Evolutionary conservation across 148 eudicot species (phyloP).

Genomic region (Silene latifolia): DNA sequence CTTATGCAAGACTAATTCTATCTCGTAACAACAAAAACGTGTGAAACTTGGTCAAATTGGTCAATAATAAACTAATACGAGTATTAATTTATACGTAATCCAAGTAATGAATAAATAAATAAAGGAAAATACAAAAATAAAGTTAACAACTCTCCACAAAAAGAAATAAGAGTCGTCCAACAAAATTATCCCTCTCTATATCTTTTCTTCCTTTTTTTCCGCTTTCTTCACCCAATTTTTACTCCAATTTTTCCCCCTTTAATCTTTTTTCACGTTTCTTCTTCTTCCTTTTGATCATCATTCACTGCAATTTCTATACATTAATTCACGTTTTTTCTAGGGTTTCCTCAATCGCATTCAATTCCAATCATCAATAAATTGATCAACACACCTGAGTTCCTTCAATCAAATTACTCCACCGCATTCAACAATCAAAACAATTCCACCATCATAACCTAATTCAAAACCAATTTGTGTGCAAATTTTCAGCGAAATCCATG

Average conservation of each 20-base stretch:
- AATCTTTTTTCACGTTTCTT: not conserved
- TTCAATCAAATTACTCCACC: no score
- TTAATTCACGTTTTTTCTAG: not conserved
- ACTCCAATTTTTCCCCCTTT: not conserved
- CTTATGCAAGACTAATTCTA: no score
- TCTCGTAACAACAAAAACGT: no score
- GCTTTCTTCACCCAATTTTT: not conserved
- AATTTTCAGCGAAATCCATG: not conserved
- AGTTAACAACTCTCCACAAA: not conserved
- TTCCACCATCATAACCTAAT: not conserved
- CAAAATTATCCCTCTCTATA: not conserved
- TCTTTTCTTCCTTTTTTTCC: not conserved
- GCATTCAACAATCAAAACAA: not conserved
- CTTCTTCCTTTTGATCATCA: not conserved
- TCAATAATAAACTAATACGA: not conserved
- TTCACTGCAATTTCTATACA: not conserved
- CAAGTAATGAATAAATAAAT: no score
- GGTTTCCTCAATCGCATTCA: not conserved
- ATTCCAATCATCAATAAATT: not conserved
- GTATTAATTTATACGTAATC: no score
- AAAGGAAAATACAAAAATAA: no score
- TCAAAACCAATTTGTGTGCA: not conserved
- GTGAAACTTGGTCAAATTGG: not conserved
- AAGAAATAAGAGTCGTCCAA: not conserved
- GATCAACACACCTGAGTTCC: no score